A percentile compares a stretch with the other conserved stretches of the same genome.
Evolutionary conservation across 1,284 basidiomycete genomes (phyloP).

Genomic region (Leucoagaricus sp.): DNA sequence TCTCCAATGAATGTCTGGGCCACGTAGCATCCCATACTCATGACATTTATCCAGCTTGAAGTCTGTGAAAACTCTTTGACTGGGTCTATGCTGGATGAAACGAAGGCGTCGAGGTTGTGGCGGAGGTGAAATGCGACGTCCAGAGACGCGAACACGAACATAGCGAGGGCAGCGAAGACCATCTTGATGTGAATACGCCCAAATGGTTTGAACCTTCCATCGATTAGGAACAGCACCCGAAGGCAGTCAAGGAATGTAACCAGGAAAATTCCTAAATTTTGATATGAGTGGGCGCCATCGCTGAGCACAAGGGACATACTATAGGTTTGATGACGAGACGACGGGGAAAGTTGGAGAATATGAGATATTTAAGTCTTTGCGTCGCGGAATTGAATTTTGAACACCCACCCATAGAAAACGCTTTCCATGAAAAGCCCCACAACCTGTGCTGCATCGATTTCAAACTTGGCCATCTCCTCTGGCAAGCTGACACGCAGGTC

Average conservation of each 20-base stretch:
- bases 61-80: slow-evolving; percentile 32
- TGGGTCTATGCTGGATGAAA: slow-evolving; percentile 29
- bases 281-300: background rate
- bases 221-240: slow-evolving; percentile 33
- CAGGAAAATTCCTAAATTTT: slow-evolving; percentile 39
- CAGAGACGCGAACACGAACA: slow-evolving; percentile 37
- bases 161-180: slow-evolving; percentile 34
- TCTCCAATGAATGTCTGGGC: slow-evolving; percentile 41
- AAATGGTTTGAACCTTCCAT: slow-evolving; percentile 29
- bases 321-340: background rate
- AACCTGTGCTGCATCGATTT: slow-evolving; percentile 35
- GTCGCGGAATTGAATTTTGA: background rate
- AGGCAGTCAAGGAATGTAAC: slow-evolving; percentile 38
- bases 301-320: no score
- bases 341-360: background rate
- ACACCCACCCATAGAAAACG: slow-evolving; percentile 37
- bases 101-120: slow-evolving; percentile 40
- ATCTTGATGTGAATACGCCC: slow-evolving; percentile 34
- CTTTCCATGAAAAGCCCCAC: slow-evolving; percentile 39
- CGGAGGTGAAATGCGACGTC: slow-evolving; percentile 41
- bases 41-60: slow-evolving; percentile 38
- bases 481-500: background rate
- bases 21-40: slow-evolving; percentile 38
- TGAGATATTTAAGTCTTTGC: no score
- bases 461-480: slow-evolving; percentile 23